Evolutionary conservation across 306 rosid genomes (phyloP), one percentile per base, ranked within the genome.

Genomic region (Begonia peltatifolia): DNA sequence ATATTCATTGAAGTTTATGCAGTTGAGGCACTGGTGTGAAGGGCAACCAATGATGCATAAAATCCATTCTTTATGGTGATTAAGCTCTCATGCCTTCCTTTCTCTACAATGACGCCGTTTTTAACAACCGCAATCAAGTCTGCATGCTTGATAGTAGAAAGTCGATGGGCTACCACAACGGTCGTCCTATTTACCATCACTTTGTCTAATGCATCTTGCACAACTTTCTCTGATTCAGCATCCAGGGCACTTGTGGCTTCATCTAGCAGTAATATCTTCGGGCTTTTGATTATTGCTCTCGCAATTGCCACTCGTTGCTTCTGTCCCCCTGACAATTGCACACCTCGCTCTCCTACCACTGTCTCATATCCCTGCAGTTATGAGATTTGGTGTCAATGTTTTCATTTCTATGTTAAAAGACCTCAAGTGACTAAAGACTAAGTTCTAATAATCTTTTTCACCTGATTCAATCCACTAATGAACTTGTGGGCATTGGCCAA

Each of bases 211-310:
- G 96, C 96, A 47, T 84, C 94, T 71, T 87, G 96, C 47, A 87
- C 96, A 9, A 87, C 84, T 59, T 81, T 82, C 62, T 87, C 96
- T 23, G 92, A 87, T 36, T 87, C 94, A 0, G 87, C 92, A 12
- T 87, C 96, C 11, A 87, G 62, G 7, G 96, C 96, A 65, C 96
- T 87, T 0, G 94, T 84, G 10, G 96, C 94, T 62, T 87, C 96
- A 61, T 87, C 96, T 11, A 87, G 63, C 8, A 87, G 49, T 55
- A 87, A 55, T 47, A 87, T 77, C 75, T 79, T 81, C 10, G 96
- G 96, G 69, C 83, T 71, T 60, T 87, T 87, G 0, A 81, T 72
- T 62, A 84, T 84, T 0, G 96, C 96, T 10, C 94, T 80, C 6
- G 87, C 92, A 16, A 87, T 87, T 20, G 96, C 96, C 41, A 87